Percentiles rank a stretch among this genome's conserved stretches.
phyloP scores from a whole-genome alignment of 768 basidiomycete species.

The Termitomyces sp. region DNA sequence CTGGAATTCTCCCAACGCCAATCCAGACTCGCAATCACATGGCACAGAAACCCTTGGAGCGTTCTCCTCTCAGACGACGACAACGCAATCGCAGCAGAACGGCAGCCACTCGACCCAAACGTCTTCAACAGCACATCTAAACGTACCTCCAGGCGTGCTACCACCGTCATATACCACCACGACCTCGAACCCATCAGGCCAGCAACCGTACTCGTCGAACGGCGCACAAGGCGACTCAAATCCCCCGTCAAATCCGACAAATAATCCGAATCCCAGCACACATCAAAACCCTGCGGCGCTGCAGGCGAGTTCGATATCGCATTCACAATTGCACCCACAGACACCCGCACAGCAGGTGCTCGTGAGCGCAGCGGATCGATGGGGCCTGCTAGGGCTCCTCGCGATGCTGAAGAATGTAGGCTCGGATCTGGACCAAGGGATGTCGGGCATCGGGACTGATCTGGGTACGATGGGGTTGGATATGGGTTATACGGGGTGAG shows the following conservation, averaged over 20 bases:
- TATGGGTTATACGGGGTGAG: conserved; percentile 79
- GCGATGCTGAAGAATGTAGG: conserved; percentile 80
- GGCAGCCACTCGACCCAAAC: conserved; percentile 36
- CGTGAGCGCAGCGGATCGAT: conserved; percentile 88
- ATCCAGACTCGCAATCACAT: conserved; percentile 33
- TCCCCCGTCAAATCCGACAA: conserved; percentile 29
- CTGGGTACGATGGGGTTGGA: conserved; percentile 89
- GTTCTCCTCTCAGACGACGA: conserved; percentile 17
- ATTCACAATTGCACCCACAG: conserved; percentile 56
- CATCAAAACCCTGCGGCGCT: conserved; percentile 29
- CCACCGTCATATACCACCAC: conserved; percentile 26
- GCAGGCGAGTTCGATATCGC: conserved; percentile 27
- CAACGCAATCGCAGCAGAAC: conserved; percentile 33
- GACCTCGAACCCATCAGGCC: conserved; percentile 23
- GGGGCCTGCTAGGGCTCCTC: conserved; percentile 85
- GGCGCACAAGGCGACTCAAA: conserved; percentile 32
- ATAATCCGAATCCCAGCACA: conserved; percentile 23
- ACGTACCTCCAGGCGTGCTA: conserved; percentile 43
- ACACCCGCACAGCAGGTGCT: conserved; percentile 93
- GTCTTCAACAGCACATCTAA: conserved; percentile 42
- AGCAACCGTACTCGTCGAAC: conserved; percentile 30
- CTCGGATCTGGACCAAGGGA: conserved; percentile 70
- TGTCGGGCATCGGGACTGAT: conserved; percentile 87
- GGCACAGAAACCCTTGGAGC: conserved; percentile 11
- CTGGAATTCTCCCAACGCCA: conserved; percentile 57